A percentile compares a stretch with the other conserved stretches of the same genome.
phyloP scores from a whole-genome alignment of 305 asterid species.

The Solanum hybrid region DNA sequence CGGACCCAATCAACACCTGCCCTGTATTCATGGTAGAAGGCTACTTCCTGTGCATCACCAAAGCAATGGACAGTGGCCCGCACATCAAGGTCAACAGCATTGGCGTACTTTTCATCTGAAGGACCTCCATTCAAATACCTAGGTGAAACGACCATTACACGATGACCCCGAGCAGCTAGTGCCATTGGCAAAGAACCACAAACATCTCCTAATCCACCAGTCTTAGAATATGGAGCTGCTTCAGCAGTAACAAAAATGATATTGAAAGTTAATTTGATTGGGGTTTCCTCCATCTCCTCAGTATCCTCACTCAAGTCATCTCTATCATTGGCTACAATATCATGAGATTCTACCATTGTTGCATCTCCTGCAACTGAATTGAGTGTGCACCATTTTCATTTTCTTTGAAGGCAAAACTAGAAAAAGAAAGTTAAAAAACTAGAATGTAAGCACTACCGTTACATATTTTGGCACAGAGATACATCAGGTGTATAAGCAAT shows the following conservation, averaged over 20 bases:
- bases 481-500: neutral
- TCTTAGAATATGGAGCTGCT: conserved; percentile 90
- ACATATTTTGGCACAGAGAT: neutral
- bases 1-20: conserved; percentile 95
- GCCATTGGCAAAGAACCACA: conserved; percentile 95
- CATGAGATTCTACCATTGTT: conserved; percentile 25
- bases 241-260: conserved; percentile 74
- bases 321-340: conserved; percentile 15
- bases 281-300: conserved; percentile 18
- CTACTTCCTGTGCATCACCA: conserved; percentile 69
- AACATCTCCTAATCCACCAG: conserved; percentile 97
- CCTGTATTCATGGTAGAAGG: conserved; percentile 79
- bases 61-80: conserved; percentile 50
- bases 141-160: conserved; percentile 92
- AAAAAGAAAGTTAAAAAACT: neutral
- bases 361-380: conserved; percentile 33
- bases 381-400: neutral
- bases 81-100: conserved; percentile 46
- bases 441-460: neutral
- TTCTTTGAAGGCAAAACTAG: neutral
- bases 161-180: conserved; percentile 75
- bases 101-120: conserved; percentile 43
- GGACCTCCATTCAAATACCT: conserved; percentile 53
- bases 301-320: conserved; percentile 23
- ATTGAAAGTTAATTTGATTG: conserved; percentile 30